A percentile compares a stretch with the other conserved stretches of the same genome.
phyloP scores from a whole-genome alignment of 2,329 filamentous ascomycete genomes.

The Sporothrix sp. region DNA sequence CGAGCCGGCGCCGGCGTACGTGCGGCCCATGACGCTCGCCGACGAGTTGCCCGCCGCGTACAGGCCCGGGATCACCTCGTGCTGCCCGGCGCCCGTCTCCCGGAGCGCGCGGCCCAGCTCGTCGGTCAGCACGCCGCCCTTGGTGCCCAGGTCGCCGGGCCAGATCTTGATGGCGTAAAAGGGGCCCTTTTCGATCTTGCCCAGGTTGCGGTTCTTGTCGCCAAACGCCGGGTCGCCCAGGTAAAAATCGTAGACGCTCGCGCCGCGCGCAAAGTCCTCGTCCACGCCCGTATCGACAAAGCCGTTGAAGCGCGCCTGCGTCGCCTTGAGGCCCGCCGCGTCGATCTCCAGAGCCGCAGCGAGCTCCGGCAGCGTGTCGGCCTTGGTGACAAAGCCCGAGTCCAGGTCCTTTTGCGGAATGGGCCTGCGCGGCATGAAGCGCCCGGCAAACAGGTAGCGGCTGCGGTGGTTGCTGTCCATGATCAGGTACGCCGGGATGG shows the following conservation, averaged over 20 bases:
- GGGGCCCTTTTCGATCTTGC: slow-evolving; percentile 21
- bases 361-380: slow-evolving; percentile 14
- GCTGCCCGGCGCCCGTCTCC: slow-evolving; percentile 23
- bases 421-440: slow-evolving; percentile 12
- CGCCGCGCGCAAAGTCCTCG: slow-evolving; percentile 33
- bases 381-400: slow-evolving; percentile 40
- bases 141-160: slow-evolving; percentile 30
- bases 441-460: slow-evolving; percentile 22
- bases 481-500: slow-evolving; percentile 22
- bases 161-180: slow-evolving; percentile 28
- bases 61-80: slow-evolving; percentile 52
- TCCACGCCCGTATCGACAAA: slow-evolving; percentile 8
- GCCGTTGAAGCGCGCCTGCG: slow-evolving; percentile 2
- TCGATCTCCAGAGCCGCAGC: slow-evolving; percentile 17
- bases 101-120: slow-evolving; percentile 20
- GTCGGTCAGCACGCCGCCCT: slow-evolving; percentile 29
- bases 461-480: slow-evolving; percentile 25
- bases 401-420: slow-evolving; percentile 17
- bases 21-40: slow-evolving; percentile 27
- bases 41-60: slow-evolving; percentile 50
- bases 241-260: slow-evolving; percentile 65
- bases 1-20: slow-evolving; percentile 26
- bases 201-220: slow-evolving; percentile 24
- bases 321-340: slow-evolving; percentile 3
- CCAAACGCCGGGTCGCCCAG: slow-evolving; percentile 59